Conservation (phyloP, 495 filamentous ascomycete genomes). For the Ascobolus immersus region DNA sequence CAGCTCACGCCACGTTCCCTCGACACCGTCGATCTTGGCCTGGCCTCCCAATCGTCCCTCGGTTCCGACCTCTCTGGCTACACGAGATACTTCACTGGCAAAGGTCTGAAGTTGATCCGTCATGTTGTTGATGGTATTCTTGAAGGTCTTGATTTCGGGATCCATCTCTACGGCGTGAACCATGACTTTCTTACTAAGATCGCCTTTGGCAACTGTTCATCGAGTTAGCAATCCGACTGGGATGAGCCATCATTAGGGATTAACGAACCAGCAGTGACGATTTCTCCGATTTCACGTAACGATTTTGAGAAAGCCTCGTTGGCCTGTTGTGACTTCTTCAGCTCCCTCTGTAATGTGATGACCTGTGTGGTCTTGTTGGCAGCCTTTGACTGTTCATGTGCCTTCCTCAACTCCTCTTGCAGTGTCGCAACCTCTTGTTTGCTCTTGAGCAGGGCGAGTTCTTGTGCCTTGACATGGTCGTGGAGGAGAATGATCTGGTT, state of each 20-base stretch:
- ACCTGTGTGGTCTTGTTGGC: slow-evolving; percentile 33
- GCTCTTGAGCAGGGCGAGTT: slow-evolving; percentile 21
- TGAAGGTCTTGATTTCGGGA: slow-evolving; percentile 97
- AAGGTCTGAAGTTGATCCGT: slow-evolving; percentile 97
- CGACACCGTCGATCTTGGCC: slow-evolving; percentile 76
- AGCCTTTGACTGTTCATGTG: slow-evolving; percentile 30
- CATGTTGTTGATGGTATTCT: slow-evolving; percentile 94
- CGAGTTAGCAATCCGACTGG: not conserved
- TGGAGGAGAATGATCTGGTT: slow-evolving; percentile 23
- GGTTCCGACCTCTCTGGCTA: slow-evolving; percentile 91
- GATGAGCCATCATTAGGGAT: not conserved
- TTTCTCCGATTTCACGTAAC: slow-evolving; percentile 83
- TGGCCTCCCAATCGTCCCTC: slow-evolving; percentile 94
- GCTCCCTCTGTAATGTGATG: slow-evolving; percentile 54
- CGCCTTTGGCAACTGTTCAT: slow-evolving; percentile 65
- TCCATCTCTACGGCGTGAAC: slow-evolving; percentile 95
- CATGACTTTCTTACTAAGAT: slow-evolving; percentile 90
- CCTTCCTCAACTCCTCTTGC: slow-evolving; percentile 35
- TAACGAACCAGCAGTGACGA: slow-evolving; percentile 22
- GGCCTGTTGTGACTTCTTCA: slow-evolving; percentile 89
- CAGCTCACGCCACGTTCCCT: slow-evolving; percentile 94
- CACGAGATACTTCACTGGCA: slow-evolving; percentile 84
- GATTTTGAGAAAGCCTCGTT: slow-evolving; percentile 98
- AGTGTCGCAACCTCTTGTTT: slow-evolving; percentile 22
- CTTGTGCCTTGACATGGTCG: slow-evolving; percentile 26